Evolutionary conservation across 352 stramenopile species (phyloP).

Genomic region (Pythium pectinolyticum): DNA sequence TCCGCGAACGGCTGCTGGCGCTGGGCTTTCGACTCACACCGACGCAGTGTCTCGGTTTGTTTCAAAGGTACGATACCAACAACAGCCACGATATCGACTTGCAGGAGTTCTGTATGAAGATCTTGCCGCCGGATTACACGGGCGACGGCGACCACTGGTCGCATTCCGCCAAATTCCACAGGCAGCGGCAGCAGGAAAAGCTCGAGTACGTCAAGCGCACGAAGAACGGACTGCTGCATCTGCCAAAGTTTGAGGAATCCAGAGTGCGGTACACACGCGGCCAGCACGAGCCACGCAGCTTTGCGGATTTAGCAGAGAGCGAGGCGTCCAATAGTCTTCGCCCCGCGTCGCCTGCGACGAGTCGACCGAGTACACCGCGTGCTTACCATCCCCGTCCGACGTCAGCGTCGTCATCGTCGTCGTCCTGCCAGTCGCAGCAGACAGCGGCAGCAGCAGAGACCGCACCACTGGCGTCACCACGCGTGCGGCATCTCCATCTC

Average conservation of each 20-base stretch:
- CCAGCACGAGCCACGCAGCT: conserved; percentile 39
- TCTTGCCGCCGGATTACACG: conserved; percentile 80
- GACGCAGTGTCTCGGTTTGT: conserved; percentile 62
- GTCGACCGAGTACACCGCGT: conserved; percentile 15
- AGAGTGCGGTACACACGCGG: conserved; percentile 52
- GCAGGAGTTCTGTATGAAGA: conserved; percentile 78
- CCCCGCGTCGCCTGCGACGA: not conserved
- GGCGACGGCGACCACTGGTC: conserved; percentile 78
- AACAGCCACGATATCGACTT: conserved; percentile 78
- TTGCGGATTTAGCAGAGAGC: conserved; percentile 42
- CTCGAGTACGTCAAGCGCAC: conserved; percentile 65
- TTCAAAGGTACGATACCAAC: conserved; percentile 74
- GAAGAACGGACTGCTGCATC: conserved; percentile 60
- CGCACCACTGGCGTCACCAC: not conserved
- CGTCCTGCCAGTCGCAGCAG: not conserved
- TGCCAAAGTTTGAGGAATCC: conserved; percentile 60
- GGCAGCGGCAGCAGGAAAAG: conserved; percentile 43
- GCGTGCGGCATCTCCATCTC: too few relatives aligned
- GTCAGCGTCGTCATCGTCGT: not conserved
- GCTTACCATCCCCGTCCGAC: not conserved
- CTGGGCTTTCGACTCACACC: conserved; percentile 71
- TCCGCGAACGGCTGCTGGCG: conserved; percentile 62
- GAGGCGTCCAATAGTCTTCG: not conserved
- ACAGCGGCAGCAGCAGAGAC: not conserved
- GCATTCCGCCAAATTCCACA: conserved; percentile 58